A percentile compares a stretch with the other conserved stretches of the same genome.
Conservation (phyloP, 805 yeast genomes). For the Grigorovia transvaalensis region DNA sequence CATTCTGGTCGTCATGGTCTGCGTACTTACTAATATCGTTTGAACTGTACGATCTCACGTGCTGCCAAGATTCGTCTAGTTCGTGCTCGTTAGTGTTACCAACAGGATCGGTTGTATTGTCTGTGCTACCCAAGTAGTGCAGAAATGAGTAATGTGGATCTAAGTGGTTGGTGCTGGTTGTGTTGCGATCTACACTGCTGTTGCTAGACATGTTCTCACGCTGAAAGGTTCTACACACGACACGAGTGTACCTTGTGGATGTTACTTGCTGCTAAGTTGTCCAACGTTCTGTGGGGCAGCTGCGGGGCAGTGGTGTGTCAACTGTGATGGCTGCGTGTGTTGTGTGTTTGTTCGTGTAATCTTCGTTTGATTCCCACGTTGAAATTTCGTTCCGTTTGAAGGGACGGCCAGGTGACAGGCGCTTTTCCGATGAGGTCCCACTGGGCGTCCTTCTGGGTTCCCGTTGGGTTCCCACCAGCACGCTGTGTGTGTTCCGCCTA, state of each 20-base stretch:
- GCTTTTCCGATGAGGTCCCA: background rate
- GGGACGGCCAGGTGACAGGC: background rate
- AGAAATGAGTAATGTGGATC: conserved; percentile 27
- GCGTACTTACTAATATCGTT: conserved; percentile 11
- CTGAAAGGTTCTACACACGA: background rate
- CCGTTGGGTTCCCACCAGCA: too few relatives aligned
- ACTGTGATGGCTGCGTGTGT: background rate
- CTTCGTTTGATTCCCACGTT: background rate
- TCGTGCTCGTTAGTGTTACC: background rate
- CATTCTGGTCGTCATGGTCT: conserved; percentile 12
- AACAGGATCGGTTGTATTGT: background rate
- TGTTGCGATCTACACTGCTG: background rate
- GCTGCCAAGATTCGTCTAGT: conserved; percentile 22
- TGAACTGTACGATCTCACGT: conserved; percentile 12
- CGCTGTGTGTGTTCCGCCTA: too few relatives aligned
- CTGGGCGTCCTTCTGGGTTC: too few relatives aligned
- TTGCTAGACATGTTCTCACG: background rate
- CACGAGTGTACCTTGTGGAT: too few relatives aligned
- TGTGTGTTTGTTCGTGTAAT: background rate
- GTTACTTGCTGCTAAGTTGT: too few relatives aligned
- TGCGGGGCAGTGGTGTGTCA: too few relatives aligned
- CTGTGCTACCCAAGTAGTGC: conserved; percentile 14
- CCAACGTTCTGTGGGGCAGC: too few relatives aligned
- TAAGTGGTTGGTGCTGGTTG: conserved; percentile 1
- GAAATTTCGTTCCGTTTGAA: background rate